Conservation (phyloP, 2,329 filamentous ascomycete species). For the Colletotrichum paranaense region DNA sequence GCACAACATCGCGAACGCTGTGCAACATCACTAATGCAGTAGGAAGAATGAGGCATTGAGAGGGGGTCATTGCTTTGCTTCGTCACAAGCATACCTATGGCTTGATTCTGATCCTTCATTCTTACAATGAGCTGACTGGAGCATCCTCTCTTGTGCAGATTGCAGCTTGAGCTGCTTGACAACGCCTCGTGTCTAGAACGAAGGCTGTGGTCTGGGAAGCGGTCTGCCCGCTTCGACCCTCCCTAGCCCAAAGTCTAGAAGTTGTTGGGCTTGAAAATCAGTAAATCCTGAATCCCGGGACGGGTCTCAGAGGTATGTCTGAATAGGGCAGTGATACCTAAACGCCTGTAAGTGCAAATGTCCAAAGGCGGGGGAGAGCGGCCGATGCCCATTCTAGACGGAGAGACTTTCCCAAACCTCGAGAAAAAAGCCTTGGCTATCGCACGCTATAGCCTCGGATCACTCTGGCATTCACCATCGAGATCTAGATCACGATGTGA, state of each 20-base stretch:
- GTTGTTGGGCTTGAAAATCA: background rate
- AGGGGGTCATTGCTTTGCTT: background rate
- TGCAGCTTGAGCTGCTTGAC: background rate
- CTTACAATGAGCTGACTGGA: background rate
- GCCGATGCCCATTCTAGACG: background rate
- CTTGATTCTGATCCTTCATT: background rate
- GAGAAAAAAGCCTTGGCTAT: background rate
- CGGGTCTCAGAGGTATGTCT: background rate
- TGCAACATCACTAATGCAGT: background rate
- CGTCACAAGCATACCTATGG: background rate
- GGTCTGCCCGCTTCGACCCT: background rate
- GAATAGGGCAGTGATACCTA: background rate
- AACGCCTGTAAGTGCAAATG: background rate
- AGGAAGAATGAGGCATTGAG: background rate
- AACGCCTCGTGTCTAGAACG: background rate
- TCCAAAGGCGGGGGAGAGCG: background rate
- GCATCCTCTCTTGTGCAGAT: background rate
- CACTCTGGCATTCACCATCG: too few species aligned
- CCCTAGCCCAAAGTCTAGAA: background rate
- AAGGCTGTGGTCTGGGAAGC: background rate
- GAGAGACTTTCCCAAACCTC: background rate
- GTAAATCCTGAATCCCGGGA: background rate
- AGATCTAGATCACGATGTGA: background rate
- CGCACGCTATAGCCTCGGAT: background rate
- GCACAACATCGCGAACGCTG: background rate